Evolutionary conservation across 352 stramenopile species (phyloP).

Genomic region (Pythium phragmiticola): DNA sequence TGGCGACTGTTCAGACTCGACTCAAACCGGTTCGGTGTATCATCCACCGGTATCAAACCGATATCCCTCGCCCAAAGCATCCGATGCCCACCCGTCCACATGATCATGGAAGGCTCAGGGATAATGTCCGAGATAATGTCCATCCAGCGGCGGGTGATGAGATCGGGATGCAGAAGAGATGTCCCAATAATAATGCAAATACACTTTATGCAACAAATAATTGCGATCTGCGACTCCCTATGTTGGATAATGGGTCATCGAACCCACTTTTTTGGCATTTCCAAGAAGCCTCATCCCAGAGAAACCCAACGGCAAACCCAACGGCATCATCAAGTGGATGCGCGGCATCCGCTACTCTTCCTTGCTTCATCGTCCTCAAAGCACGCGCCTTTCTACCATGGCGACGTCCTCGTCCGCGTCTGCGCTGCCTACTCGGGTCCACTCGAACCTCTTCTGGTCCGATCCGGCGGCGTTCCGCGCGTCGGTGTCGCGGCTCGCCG

Average conservation of each 20-base stretch:
- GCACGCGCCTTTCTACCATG: background rate
- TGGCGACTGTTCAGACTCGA: background rate
- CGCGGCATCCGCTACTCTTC: background rate
- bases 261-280: background rate
- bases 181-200: too few species aligned
- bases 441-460: slow-evolving; percentile 64
- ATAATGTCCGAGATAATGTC: background rate
- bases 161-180: too few species aligned
- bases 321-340: background rate
- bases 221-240: too few species aligned
- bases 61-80: background rate
- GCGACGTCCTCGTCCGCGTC: background rate
- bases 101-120: background rate
- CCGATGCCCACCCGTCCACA: background rate
- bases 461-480: slow-evolving; percentile 28
- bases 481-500: slow-evolving; percentile 43
- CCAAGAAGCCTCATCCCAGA: background rate
- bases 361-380: background rate
- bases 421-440: slow-evolving; percentile 23
- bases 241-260: too few species aligned
- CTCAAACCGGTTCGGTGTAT: background rate
- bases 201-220: too few species aligned
- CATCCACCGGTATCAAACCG: background rate
- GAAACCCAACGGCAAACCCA: background rate
- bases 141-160: background rate